Evolutionary conservation across 2,329 filamentous ascomycete species (phyloP), one percentile per base, ranked within the genome.

Genomic region (Pseudogymnoascus sp.): DNA sequence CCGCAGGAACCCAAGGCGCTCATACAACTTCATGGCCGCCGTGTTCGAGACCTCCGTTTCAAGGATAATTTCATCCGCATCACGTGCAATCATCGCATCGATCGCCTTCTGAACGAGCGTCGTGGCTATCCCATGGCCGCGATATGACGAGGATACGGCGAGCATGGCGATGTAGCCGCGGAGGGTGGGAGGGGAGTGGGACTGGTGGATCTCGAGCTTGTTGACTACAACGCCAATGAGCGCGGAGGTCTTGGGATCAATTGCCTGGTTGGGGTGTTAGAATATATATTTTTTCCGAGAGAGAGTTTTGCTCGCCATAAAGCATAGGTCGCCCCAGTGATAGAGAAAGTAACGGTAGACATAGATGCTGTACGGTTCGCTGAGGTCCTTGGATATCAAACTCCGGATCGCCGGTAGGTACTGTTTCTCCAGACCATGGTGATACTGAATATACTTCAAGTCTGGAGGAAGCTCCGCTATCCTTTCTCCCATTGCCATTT

Each of bases 111-210:
- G 85, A n/a, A 99, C 94, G 8, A 99, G 81, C 39, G 86, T 86
- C 0, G 92, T 96, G 1, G 89, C 94, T 63, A 99, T 92, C 1
- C 94, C 93, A 65, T 86, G 84, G 5, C 92, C 92, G 20, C 94
- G 86, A 70, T 90, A 88, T 25, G 86, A 78, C 38, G 90, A 85
- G 43, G 87, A 85, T 4, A 96, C 92, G n/a, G 94, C 94, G 41
- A 99, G 82, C 94, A 99, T 99, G 70, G 94, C 94, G 68, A 99
- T 97, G 76, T 99, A 99, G 62, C 94, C 94, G 65, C 94, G 85
- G 65, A 92, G 80, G 0, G 85, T 87, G 1, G 83, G 77, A 0
- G 83, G 78, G 1, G 92, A 92, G 65, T 93, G 92, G 5, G 88
- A 89, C 20, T 90, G 84, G 76, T 99, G 94, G 22, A 86, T 83